These are phyloP conservation scores for Echinosophora koreensis DNA, from an alignment of 306 rosid genomes.

Conservation along the genomic window DNA sequence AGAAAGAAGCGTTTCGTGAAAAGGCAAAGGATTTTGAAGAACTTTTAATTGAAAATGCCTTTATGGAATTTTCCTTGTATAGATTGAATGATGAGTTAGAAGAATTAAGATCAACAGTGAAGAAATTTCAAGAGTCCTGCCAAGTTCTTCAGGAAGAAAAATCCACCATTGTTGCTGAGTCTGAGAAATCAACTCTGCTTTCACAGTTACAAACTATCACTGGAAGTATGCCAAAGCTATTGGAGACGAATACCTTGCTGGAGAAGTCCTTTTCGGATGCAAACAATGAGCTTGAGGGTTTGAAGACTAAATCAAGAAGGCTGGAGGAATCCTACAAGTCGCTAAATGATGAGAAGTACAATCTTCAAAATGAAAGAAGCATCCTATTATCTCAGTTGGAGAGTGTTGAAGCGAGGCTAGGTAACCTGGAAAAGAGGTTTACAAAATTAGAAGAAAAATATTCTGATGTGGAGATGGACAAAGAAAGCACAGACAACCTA, in stretches of 20 bases:
- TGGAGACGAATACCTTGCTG: constrained; percentile 79
- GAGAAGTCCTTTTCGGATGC: constrained; percentile 83
- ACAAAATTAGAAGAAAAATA: constrained; percentile 76
- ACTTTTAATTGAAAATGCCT: constrained; percentile 66
- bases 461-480: constrained; percentile 76
- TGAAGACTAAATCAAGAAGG: constrained; percentile 79
- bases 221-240: constrained; percentile 82
- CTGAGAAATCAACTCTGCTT: constrained; percentile 76
- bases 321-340: constrained; percentile 80
- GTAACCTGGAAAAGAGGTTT: constrained; percentile 77
- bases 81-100: constrained; percentile 74
- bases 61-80: constrained; percentile 66
- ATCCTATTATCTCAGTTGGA: constrained; percentile 68
- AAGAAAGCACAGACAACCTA: constrained; percentile 61
- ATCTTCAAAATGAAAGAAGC: constrained; percentile 78
- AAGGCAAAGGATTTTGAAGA: constrained; percentile 72
- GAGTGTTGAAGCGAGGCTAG: constrained; percentile 72
- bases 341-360: constrained; percentile 75
- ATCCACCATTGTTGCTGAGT: constrained; percentile 56
- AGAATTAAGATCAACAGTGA: constrained; percentile 58
- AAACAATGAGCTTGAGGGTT: constrained; percentile 80
- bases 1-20: constrained; percentile 72
- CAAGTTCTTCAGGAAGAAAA: constrained; percentile 82
- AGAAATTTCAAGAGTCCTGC: constrained; percentile 74
- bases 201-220: constrained; percentile 86